Base-by-base conservation (phyloP, 2,329 filamentous ascomycete genomes). In the Neofusicoccum parvum region DNA sequence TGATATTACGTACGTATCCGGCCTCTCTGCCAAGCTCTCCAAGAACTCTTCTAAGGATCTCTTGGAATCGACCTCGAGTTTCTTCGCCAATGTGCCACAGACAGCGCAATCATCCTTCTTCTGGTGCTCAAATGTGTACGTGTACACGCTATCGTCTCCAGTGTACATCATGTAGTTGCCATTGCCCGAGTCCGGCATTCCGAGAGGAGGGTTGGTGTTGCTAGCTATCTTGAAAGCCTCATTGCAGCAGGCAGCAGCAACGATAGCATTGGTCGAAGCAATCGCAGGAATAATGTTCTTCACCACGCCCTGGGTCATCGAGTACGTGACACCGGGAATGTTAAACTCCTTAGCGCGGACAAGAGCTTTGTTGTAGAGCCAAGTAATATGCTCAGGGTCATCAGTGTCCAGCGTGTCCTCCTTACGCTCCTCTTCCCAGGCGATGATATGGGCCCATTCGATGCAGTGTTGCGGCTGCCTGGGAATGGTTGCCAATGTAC, bases 201-300 rank as follows among this genome's bases (percentile, higher is more conserved):
- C 91, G 15, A 99, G 83, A 69, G 88, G 90, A 0, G 94, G 92
- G 37, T 94, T 95, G 43, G 90, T 87, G 56, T 85, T 88, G 14
- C 92, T 96, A 48, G 90, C 91, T 68, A 99, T 92, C 80, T 99
- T 99, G 80, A 98, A 88, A 1, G 94, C 94, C 79, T 99, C 95
- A 70, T 97, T 98, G 79, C 95, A 98, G 79, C 94, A 98, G 62
- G 92, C 90, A 1, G 94, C 95, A 1, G 95, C 95, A 69, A 99
- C 91, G 72, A 99, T 95, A 65, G 95, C 94, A 76, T 99, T 99
- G 6, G 95, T 99, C 1, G 93, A 97, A 17, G 95, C 95, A 73
- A 99, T 99, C 34, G 95, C 96, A 0, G 95, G 95, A 68, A 99
- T 99, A 78, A 99, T 99, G 79, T 99, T 99, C 80, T 99, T 99